Percentiles rank a stretch among this genome's conserved stretches.
Conservation (phyloP, 2,329 filamentous ascomycete genomes). For the Clarireedia paspali region DNA sequence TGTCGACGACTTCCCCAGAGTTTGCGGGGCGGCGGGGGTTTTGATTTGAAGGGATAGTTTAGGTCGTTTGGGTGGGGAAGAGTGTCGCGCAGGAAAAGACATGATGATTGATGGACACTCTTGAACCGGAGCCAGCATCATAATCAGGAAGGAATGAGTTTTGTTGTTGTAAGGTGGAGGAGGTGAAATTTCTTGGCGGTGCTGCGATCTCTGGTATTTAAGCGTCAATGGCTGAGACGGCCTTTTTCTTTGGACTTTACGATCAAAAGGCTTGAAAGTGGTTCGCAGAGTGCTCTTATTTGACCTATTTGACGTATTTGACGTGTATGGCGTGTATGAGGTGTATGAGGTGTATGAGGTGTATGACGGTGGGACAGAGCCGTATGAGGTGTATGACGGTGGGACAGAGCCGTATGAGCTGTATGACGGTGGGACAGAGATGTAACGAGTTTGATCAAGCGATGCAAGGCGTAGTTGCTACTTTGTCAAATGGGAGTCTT, state of each 20-base stretch:
- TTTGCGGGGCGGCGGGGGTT: conserved; percentile 34
- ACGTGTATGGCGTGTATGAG: no score
- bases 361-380: no score
- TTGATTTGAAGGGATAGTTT: conserved; percentile 51
- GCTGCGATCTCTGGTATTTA: neutral
- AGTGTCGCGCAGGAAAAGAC: conserved; percentile 21
- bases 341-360: no score
- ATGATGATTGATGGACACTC: conserved; percentile 21
- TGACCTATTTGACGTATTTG: no score
- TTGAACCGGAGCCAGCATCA: conserved; percentile 24
- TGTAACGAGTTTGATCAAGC: no score
- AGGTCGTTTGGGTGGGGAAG: conserved; percentile 34
- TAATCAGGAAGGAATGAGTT: conserved; percentile 13
- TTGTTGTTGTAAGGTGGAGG: conserved; percentile 1
- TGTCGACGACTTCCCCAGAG: conserved; percentile 35
- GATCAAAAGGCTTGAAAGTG: no score
- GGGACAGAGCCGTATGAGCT: no score
- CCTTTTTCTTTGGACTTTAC: neutral
- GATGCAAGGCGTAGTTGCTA: no score
- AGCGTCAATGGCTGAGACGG: neutral
- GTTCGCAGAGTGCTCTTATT: no score
- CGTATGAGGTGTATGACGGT: no score
- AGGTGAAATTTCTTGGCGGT: neutral
- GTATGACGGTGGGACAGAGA: no score
- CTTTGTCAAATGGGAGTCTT: no score